These are phyloP conservation scores for Camelina sativa DNA, from an alignment of 345 rosid genomes.

Conservation along the genomic window DNA sequence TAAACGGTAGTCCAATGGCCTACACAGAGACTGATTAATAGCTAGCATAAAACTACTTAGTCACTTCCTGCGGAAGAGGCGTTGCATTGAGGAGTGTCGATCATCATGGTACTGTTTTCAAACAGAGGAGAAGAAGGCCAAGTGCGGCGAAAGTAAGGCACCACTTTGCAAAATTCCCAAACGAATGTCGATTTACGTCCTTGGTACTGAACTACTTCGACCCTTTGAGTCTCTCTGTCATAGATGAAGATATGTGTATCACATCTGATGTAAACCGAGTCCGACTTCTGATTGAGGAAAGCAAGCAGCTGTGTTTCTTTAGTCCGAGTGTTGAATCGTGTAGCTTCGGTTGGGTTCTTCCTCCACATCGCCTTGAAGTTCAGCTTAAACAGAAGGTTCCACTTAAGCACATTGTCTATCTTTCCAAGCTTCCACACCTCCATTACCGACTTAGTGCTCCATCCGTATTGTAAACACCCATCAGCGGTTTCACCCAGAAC, in stretches of 20 bases:
- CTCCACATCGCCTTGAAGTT: slow-evolving; percentile 62
- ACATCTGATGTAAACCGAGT: slow-evolving; percentile 53
- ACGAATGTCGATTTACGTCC: slow-evolving; percentile 53
- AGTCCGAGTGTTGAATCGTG: slow-evolving; percentile 34
- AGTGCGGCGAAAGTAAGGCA: slow-evolving; percentile 57
- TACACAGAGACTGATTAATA: slow-evolving; percentile 10
- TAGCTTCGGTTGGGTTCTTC: slow-evolving; percentile 46
- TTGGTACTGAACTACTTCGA: slow-evolving; percentile 54
- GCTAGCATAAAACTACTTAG: slow-evolving; percentile 21
- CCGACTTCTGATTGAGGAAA: slow-evolving; percentile 49
- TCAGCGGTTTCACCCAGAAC: slow-evolving; percentile 63
- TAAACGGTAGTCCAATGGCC: slow-evolving; percentile 25
- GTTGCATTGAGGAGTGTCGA: slow-evolving; percentile 12
- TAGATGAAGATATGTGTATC: slow-evolving; percentile 51
- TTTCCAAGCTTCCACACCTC: slow-evolving; percentile 65
- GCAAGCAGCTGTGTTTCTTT: slow-evolving; percentile 63
- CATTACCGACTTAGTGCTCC: slow-evolving; percentile 54
- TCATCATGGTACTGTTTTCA: slow-evolving; percentile 9
- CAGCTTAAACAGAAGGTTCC: slow-evolving; percentile 53
- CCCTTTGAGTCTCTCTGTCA: slow-evolving; percentile 26
- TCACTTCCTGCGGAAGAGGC: slow-evolving; percentile 9
- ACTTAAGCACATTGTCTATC: slow-evolving; percentile 31
- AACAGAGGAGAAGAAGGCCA: slow-evolving; percentile 57
- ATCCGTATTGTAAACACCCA: slow-evolving; percentile 61
- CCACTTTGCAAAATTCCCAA: slow-evolving; percentile 60